phyloP scores from a whole-genome alignment of 2,329 filamentous ascomycete genomes.

The Cordyceps tenuipes region DNA sequence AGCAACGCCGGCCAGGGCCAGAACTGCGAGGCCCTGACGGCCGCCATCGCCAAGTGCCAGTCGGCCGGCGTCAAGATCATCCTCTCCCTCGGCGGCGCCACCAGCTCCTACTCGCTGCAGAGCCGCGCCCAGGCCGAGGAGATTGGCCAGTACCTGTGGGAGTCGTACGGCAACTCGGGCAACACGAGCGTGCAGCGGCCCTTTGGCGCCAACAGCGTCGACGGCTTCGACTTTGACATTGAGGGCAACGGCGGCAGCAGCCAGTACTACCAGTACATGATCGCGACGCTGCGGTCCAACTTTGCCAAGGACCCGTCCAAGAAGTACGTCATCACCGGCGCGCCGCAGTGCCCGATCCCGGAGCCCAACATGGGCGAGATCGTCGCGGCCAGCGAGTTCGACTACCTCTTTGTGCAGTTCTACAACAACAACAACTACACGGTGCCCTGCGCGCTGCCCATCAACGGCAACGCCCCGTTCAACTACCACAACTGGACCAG shows the following conservation, averaged over 20 bases:
- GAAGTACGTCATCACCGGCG: conserved; percentile 36
- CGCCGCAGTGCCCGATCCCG: conserved; percentile 35
- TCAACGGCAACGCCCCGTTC: conserved; percentile 15
- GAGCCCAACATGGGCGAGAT: conserved; percentile 33
- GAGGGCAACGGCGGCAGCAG: conserved; percentile 17
- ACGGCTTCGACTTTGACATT: conserved; percentile 20
- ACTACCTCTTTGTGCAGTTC: conserved; percentile 37
- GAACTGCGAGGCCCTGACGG: conserved; percentile 17
- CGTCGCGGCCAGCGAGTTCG: conserved; percentile 29
- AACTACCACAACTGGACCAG: conserved; percentile 21
- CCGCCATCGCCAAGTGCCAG: conserved; percentile 18
- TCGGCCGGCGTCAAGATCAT: conserved; percentile 16
- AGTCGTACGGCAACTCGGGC: conserved; percentile 16
- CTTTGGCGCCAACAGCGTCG: conserved; percentile 14
- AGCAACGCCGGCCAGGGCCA: conserved; percentile 23
- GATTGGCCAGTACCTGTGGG: conserved; percentile 18
- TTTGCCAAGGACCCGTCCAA: conserved; percentile 13
- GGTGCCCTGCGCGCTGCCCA: conserved; percentile 14
- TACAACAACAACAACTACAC: conserved; percentile 38
- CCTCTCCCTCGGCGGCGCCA: conserved; percentile 13
- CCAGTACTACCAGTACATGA: conserved; percentile 16
- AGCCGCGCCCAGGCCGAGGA: conserved; percentile 16
- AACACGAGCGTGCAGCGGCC: conserved; percentile 13
- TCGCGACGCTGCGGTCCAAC: conserved; percentile 17
- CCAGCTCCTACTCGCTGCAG: conserved; percentile 14